phyloP scores from a whole-genome alignment of 2,329 filamentous ascomycete genomes.

The Graphilbum fragrans region DNA sequence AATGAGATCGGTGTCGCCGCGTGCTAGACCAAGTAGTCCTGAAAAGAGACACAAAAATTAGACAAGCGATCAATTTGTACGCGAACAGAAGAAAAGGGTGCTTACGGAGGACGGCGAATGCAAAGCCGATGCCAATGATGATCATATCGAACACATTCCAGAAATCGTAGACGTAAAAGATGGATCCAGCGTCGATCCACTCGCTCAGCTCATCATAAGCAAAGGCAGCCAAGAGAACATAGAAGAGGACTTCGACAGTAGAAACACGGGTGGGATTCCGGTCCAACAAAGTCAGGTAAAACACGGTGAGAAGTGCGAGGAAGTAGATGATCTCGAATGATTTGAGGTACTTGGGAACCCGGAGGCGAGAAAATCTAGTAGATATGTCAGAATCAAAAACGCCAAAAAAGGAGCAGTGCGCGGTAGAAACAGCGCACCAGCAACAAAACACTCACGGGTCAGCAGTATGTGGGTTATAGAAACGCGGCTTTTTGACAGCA shows the following conservation, averaged over 20 bases:
- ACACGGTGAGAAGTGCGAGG: conserved; percentile 60
- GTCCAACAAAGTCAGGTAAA: conserved; percentile 76
- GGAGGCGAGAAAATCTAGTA: conserved; percentile 58
- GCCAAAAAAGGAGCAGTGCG: not conserved
- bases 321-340: conserved; percentile 78
- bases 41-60: not conserved
- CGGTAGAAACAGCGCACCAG: not conserved
- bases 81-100: conserved; percentile 11
- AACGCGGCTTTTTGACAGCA: conserved; percentile 61
- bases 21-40: conserved; percentile 57
- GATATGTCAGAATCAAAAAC: not conserved
- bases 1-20: conserved; percentile 48
- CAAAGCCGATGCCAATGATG: conserved; percentile 59
- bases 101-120: conserved; percentile 45
- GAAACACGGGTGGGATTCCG: conserved; percentile 56
- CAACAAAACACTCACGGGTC: conserved; percentile 40
- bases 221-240: conserved; percentile 79
- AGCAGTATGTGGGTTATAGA: conserved; percentile 55
- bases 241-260: conserved; percentile 57
- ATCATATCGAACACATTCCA: conserved; percentile 66
- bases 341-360: conserved; percentile 77
- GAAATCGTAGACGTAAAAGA: conserved; percentile 75
- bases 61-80: conserved; percentile 9
- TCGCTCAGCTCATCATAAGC: conserved; percentile 80
- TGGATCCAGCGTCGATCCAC: conserved; percentile 72